Base-by-base conservation (phyloP, 192 early-diverging fungal genomes). In the Diversispora eburnea region DNA sequence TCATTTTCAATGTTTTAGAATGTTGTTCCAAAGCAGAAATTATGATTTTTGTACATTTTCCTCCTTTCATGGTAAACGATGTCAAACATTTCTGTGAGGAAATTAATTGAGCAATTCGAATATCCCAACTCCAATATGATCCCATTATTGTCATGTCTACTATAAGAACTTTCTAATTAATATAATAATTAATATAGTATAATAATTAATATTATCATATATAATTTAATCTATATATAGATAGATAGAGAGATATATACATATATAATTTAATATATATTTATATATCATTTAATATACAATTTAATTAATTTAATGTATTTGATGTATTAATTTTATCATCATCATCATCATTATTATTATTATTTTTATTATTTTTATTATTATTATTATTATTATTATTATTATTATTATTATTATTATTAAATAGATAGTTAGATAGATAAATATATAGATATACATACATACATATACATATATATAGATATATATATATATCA, bases 131-230 rank as follows among this genome's bases (percentile, higher is more conserved):
- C 60, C 60, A 62, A 43, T 15, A 62, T 41, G 60, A 8, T 43
- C 41, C 60, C 17, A 41, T 39, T 43, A 62, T 3, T 41, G 60
- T 62, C 60, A 62, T 62, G 39, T 62, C 60, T 17, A 62, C 39
- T 41, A 41, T 62, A 43, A 62, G 60, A 15, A 62, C 41, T 62
- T 41, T 33, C 60, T 62, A 25, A 7, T 52, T 52, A 15, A 15
- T 52, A 15, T 52, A 15, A 15, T 52, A 25, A 25, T 22, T 22
- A 58, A 58, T 22, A 25, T 22, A 55, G 9, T 4, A 10, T 55
- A 10, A 55, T 15, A 17, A n/a, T 56, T 56, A 15, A 19, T 19
- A 15, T 19, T 22, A 58, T 22, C 5, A 58, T 9, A 22, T 25
- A 22, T 22, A 17, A 58, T 55, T 3, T 22, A 3, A 9, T 7